Percentiles rank a stretch among this genome's conserved stretches.
Evolutionary conservation across 1,284 basidiomycete species (phyloP).

Genomic region (Trichosporon sp.): DNA sequence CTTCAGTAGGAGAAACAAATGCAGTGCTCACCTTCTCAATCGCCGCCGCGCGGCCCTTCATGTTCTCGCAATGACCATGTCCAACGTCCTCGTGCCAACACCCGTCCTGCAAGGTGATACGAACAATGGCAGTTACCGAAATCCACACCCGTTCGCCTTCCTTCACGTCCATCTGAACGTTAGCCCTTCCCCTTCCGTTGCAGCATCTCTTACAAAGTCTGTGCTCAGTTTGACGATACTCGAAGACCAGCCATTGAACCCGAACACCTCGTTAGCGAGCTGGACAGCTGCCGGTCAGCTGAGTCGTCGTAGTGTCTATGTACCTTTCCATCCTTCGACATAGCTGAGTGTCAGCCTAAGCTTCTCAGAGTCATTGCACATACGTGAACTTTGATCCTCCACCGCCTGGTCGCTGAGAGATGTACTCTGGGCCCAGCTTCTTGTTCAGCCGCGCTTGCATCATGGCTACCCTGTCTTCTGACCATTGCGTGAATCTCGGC

Average conservation of each 20-base stretch:
- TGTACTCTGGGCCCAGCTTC: slow-evolving; percentile 90
- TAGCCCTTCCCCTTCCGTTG: slow-evolving; percentile 15
- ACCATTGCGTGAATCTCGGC: slow-evolving; percentile 44
- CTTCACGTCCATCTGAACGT: slow-evolving; percentile 62
- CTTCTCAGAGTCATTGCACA: slow-evolving; percentile 23
- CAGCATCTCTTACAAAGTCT: slow-evolving; percentile 59
- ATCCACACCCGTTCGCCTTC: slow-evolving; percentile 71
- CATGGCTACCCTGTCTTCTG: slow-evolving; percentile 67
- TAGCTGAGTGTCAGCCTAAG: slow-evolving; percentile 64
- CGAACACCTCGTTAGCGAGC: slow-evolving; percentile 96
- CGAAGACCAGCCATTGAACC: slow-evolving; percentile 97
- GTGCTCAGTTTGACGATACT: slow-evolving; percentile 76
- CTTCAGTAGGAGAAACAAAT: not conserved
- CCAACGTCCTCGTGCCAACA: slow-evolving; percentile 91
- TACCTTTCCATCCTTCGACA: slow-evolving; percentile 89
- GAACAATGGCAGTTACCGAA: slow-evolving; percentile 80
- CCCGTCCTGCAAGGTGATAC: slow-evolving; percentile 85
- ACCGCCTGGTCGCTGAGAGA: slow-evolving; percentile 84
- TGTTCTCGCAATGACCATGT: slow-evolving; percentile 83
- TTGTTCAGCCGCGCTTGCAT: slow-evolving; percentile 81
- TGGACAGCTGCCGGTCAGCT: slow-evolving; percentile 67
- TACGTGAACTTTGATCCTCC: slow-evolving; percentile 72
- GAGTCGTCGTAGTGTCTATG: slow-evolving; percentile 7
- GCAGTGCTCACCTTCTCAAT: slow-evolving; percentile 77
- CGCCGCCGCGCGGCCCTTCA: slow-evolving; percentile 78